Percentiles rank a stretch among this genome's conserved stretches.
Evolutionary conservation across 257 asterid species (phyloP).

Genomic region (Mitragyna speciosa): DNA sequence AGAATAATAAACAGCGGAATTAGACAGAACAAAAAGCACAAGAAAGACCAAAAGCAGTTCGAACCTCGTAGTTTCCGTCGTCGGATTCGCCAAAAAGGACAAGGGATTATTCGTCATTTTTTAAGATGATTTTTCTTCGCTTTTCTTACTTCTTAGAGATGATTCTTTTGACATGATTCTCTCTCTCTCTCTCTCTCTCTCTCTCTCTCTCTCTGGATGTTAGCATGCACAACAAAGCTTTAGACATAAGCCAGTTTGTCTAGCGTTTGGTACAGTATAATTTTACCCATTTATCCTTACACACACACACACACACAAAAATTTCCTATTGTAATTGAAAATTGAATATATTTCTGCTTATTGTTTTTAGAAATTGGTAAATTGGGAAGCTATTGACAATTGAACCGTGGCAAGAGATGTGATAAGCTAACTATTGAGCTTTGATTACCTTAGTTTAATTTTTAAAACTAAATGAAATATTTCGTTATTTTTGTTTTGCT

Average conservation of each 20-base stretch:
- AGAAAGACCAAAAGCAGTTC: slow-evolving; percentile 33
- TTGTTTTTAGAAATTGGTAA: not conserved
- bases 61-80: slow-evolving; percentile 62
- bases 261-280: slow-evolving; percentile 28
- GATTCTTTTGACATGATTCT: slow-evolving; percentile 32
- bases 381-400: too few species aligned
- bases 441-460: too few species aligned
- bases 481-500: too few species aligned
- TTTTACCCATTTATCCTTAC: slow-evolving; percentile 28
- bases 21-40: not conserved
- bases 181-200: slow-evolving; percentile 2
- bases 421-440: too few species aligned
- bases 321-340: not conserved
- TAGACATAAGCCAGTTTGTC: slow-evolving; percentile 28
- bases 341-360: not conserved
- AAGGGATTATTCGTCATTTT: slow-evolving; percentile 4
- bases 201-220: not conserved
- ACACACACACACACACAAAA: too few species aligned
- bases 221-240: slow-evolving; percentile 37
- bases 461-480: not conserved
- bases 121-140: slow-evolving; percentile 1
- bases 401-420: too few species aligned
- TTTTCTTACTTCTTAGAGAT: slow-evolving; percentile 12
- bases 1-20: not conserved
- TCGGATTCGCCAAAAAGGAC: slow-evolving; percentile 26